Evolutionary conservation across 371 early-diverging fungal species (phyloP).

Genomic region (Rhizopus microsporus): DNA sequence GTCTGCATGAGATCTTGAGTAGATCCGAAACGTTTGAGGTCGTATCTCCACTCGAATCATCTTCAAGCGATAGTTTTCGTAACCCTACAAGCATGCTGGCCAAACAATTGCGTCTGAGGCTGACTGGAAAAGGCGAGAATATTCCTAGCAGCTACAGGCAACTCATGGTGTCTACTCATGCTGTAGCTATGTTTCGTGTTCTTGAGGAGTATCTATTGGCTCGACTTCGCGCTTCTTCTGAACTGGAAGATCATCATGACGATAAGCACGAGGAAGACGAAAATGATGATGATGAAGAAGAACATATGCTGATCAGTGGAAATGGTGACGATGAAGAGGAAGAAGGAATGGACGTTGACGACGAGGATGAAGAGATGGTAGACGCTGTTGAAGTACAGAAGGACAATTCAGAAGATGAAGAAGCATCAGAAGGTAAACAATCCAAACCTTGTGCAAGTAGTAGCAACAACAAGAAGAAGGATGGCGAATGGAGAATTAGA

Average conservation of each 20-base stretch:
- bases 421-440: background rate
- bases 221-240: conserved; percentile 12
- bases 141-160: conserved; percentile 59
- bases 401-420: conserved; percentile 18
- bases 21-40: conserved; percentile 75
- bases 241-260: conserved; percentile 20
- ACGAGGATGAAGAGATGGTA: conserved; percentile 14
- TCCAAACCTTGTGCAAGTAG: background rate
- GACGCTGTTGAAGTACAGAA: conserved; percentile 14
- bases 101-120: conserved; percentile 69
- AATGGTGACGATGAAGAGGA: conserved; percentile 25
- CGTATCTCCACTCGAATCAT: conserved; percentile 43
- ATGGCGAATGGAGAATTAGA: conserved; percentile 53
- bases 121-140: conserved; percentile 57
- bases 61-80: conserved; percentile 36
- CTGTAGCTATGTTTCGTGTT: conserved; percentile 79
- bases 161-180: conserved; percentile 79
- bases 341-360: conserved; percentile 31
- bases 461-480: conserved; percentile 16
- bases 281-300: conserved; percentile 37
- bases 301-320: conserved; percentile 26
- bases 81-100: conserved; percentile 76
- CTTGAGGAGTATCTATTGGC: conserved; percentile 61
- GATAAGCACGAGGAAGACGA: conserved; percentile 28
- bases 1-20: conserved; percentile 78